Conservation (phyloP, 2,329 filamentous ascomycete genomes). For the Cytospora leucostoma region DNA sequence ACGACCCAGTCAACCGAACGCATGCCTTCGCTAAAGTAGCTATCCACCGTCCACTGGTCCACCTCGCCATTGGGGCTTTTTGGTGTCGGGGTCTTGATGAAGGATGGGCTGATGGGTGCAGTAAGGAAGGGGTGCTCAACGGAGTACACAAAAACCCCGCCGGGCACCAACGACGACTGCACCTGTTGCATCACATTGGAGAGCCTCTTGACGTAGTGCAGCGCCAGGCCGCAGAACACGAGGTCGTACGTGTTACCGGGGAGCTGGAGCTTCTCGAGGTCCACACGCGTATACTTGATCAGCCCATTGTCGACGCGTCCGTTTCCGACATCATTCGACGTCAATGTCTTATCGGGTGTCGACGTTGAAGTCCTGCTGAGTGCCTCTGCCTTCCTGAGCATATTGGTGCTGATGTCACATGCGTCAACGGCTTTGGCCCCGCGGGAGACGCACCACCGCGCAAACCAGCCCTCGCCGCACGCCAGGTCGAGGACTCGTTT, state of each 20-base stretch:
- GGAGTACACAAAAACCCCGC: conserved; percentile 45
- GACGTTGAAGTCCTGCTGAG: conserved; percentile 30
- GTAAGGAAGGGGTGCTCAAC: conserved; percentile 51
- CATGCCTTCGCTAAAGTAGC: conserved; percentile 45
- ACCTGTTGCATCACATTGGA: conserved; percentile 37
- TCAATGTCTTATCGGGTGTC: conserved; percentile 13
- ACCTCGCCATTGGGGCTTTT: conserved; percentile 29
- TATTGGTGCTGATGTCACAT: conserved; percentile 47
- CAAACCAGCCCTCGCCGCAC: conserved; percentile 50
- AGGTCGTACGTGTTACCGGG: conserved; percentile 37
- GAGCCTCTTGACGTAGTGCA: conserved; percentile 44
- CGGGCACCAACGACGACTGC: conserved; percentile 37
- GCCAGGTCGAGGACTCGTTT: conserved; percentile 46
- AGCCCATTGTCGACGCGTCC: conserved; percentile 1
- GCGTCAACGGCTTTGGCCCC: conserved; percentile 41
- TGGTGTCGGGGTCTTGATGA: conserved; percentile 28
- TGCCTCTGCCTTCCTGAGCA: conserved; percentile 42
- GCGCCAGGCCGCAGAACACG: conserved; percentile 44
- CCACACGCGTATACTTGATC: conserved; percentile 38
- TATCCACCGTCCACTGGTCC: conserved; percentile 45
- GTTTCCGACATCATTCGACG: neutral
- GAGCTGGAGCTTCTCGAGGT: conserved; percentile 39
- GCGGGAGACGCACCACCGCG: conserved; percentile 43
- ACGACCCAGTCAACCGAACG: conserved; percentile 46
- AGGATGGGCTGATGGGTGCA: conserved; percentile 40